Evolutionary conservation across 2,329 filamentous ascomycete species (phyloP), one percentile per base, ranked within the genome.

Genomic region (Claviceps sp.): DNA sequence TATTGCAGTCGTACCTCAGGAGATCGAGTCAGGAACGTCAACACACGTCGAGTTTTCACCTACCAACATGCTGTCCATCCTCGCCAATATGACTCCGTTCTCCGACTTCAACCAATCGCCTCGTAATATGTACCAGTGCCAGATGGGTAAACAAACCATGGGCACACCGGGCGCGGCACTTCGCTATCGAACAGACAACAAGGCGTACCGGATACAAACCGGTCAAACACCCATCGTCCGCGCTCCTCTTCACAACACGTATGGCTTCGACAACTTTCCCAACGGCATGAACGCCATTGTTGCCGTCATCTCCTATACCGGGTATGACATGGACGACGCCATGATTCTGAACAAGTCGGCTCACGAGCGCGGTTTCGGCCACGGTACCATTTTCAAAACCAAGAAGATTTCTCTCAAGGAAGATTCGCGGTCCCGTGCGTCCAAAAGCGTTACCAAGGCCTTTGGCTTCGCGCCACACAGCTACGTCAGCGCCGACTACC

Each of bases 71-170:
- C 80, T 98, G 26, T 97, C 91, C 7, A 97, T 98, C 58, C 78
- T 98, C 49, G 93, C 93, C 62, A 97, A 97, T 70, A 95, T 96
- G 85, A 98, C 93, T 0, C 93, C 93, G 3, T 98, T 98, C 71
- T 96, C 91, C 47, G 89, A 98, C 66, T 95, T 95, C 72, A 98
- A 98, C 70, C 93, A 98, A 69, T 96, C 90, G 14, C 93, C 93
- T 1, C 79, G 93, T 78, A 98, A 98, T 71, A 97, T 97, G 91
- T 98, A 97, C 67, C 88, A 95, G 66, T 96, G 90, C 72, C 93
- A 97, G 75, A 97, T 97, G 93, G 89, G 89, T 72, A 98, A 98
- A 68, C 93, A 98, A 72, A 90, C 91, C 0, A 98, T 98, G 93
- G 93, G 93, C 67, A 97, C 93, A 24, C 89, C 91, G 3, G 90